Conservation (phyloP, 108 stramenopile genomes). For the Pseudonitzschia multistriata region DNA sequence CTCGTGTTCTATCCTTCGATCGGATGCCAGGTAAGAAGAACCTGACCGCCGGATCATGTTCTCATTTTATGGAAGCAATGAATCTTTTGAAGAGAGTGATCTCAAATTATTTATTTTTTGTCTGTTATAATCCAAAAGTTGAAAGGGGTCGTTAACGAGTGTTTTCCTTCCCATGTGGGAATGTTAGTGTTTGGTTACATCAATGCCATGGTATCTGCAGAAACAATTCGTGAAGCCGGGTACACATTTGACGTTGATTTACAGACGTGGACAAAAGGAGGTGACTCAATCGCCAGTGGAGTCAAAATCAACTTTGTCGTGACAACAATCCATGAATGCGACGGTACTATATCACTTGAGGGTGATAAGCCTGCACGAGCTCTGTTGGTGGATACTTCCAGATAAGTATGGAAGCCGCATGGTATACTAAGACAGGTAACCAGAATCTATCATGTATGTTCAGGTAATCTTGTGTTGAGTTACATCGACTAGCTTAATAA, state of each 20-base stretch:
- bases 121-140: conserved; percentile 22
- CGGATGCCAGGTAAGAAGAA: conserved; percentile 37
- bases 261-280: conserved; percentile 38
- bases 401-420: too few relatives aligned
- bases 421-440: too few relatives aligned
- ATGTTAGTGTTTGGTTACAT: conserved; percentile 53
- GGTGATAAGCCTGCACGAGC: conserved; percentile 31
- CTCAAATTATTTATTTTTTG: too few relatives aligned
- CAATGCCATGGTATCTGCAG: conserved; percentile 60
- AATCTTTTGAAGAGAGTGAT: too few relatives aligned
- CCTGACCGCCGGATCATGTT: too few relatives aligned
- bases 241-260: conserved; percentile 42
- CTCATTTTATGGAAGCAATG: too few relatives aligned
- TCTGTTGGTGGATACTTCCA: conserved; percentile 25
- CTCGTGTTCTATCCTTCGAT: conserved; percentile 44
- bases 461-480: too few relatives aligned
- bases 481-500: too few relatives aligned
- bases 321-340: conserved; percentile 45
- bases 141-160: conserved; percentile 52
- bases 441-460: too few relatives aligned
- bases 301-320: conserved; percentile 40
- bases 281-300: conserved; percentile 21
- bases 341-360: conserved; percentile 50
- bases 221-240: conserved; percentile 40
- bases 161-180: conserved; percentile 55